Base-by-base conservation (phyloP, 768 basidiomycete species). In the Gyrodon lividus region DNA sequence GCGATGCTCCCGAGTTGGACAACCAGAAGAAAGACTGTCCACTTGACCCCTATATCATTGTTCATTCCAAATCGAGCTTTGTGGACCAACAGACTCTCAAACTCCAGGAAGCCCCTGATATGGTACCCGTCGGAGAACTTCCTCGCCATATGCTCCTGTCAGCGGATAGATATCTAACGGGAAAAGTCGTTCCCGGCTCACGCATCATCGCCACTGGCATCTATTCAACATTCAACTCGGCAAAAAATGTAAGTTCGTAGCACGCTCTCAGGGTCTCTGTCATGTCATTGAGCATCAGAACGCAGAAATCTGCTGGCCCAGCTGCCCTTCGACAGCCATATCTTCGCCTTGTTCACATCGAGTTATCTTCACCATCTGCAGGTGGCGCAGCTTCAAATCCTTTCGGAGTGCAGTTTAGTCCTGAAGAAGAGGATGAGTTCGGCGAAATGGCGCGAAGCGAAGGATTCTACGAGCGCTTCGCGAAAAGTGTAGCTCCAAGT, bases 101-200 rank as follows among this genome's bases (percentile, higher is more conserved):
- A 68, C 80, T 99, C 12, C 97, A 99, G 70, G 97, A 99, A 70
- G 95, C 96, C 16, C 97, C 97, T 0, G 97, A 99, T 68, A 97
- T 98, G 92, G 97, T 99, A 1, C 97, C 97, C 0, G 95, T 98
- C 22, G 97, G 97, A 78, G 97, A 99, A 65, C 76, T 99, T 37
- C 97, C 97, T 8, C 74, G 95, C 43, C 97, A 98, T 66, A 93
- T 99, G 80, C 78, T 96, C 45, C 75, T 99, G 22, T 95, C 91
- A 24, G 84, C 84, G 5, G 97, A 99, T 68, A 77, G 96, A 68
- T 86, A 93, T 63, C 76, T 98, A 48, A 92, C 95, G 0, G 93
- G 92, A 0, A 86, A 86, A 64, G 95, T 98, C 9, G 90, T 98
- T 9, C 97, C 97, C 5, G 97, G 97, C 2, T 92, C 94, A n/a